Percentiles rank a stretch among this genome's conserved stretches.
Evolutionary conservation across 1,284 basidiomycete genomes (phyloP).

Genomic region (Tausonia pullulans): DNA sequence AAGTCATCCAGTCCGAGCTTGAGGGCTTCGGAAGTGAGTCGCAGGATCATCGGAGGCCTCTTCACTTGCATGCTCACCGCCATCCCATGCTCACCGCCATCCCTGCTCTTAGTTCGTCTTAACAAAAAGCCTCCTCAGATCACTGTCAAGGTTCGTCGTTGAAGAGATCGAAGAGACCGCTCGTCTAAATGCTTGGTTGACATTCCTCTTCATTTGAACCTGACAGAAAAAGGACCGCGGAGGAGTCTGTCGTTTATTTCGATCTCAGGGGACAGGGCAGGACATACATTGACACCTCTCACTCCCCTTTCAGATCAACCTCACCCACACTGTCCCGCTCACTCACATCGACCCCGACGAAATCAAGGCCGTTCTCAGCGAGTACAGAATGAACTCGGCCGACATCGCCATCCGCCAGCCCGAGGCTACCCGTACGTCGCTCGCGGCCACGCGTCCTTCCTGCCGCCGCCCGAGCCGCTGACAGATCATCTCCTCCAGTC

Average conservation of each 20-base stretch:
- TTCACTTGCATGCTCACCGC: too few species aligned
- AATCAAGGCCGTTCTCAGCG: constrained; percentile 88
- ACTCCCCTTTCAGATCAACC: constrained; percentile 45
- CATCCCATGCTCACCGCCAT: too few species aligned
- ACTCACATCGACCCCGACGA: constrained; percentile 92
- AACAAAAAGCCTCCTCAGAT: constrained; percentile 94
- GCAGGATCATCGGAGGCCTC: too few species aligned
- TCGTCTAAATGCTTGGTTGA: too few species aligned
- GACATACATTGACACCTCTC: constrained; percentile 7
- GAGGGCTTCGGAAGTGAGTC: constrained; percentile 75
- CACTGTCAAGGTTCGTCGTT: constrained; percentile 40
- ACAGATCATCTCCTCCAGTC: constrained; percentile 31
- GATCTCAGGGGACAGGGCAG: background rate
- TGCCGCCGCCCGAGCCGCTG: too few species aligned
- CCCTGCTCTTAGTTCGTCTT: constrained; percentile 46
- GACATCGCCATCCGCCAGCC: constrained; percentile 90
- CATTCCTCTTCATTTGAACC: constrained; percentile 44
- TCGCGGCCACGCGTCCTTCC: too few species aligned
- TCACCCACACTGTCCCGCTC: constrained; percentile 93
- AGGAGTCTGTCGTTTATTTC: constrained; percentile 39
- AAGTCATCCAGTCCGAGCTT: constrained; percentile 77
- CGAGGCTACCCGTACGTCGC: constrained; percentile 50
- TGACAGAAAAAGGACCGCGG: constrained; percentile 92
- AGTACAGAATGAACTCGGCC: constrained; percentile 80
- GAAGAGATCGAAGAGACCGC: too few species aligned